Evolutionary conservation across 768 basidiomycete species (phyloP), one percentile per base, ranked within the genome.

Genomic region (Chalciporus sphaerocephalus): DNA sequence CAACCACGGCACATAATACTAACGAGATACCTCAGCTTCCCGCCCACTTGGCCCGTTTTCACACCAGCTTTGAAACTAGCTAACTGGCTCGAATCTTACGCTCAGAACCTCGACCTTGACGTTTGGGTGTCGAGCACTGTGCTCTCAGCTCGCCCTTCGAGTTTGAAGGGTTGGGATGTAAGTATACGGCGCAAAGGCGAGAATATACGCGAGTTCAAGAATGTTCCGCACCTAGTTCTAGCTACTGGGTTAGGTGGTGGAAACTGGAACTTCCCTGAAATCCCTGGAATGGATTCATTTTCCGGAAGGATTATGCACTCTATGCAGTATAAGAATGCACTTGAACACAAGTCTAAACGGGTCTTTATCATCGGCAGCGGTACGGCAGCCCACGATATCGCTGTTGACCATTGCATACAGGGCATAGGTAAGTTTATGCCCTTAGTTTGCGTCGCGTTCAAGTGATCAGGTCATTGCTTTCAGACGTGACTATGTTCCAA

Each of bases 81-180:
- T 7, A 74, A 75, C 48, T 85, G 79, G 76, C 66, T 84, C 5
- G 81, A 84, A 56, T 64, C 61, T 2, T 85, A 84, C 54, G 79
- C 75, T 0, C 68, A 74, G 9, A 59, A 70, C 1, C 66, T 83
- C 40, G 83, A 84, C 47, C 57, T 85, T 18, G 73, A 80, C 51
- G 73, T 80, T 11, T 83, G 81, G 83, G 77, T 73, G 0, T 74
- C 75, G 0, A 64, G 75, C 1, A 69, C 54, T 6, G 64, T 77
- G 12, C 53, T 49, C 7, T 62, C 53, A 10, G 60, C 71, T 7
- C 45, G 46, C 0, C 38, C 32, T 40, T 46, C 38, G 20, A n/a
- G 32, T 25, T 69, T 69, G 55, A 60, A 62, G n/a, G 64, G 57
- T 10, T 80, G 78, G 78, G 55, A 64, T 24, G 71, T 77, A 18